Evolutionary conservation across 176 grass and related monocot genomes (phyloP).

Genomic region (Lolium multiflorum): DNA sequence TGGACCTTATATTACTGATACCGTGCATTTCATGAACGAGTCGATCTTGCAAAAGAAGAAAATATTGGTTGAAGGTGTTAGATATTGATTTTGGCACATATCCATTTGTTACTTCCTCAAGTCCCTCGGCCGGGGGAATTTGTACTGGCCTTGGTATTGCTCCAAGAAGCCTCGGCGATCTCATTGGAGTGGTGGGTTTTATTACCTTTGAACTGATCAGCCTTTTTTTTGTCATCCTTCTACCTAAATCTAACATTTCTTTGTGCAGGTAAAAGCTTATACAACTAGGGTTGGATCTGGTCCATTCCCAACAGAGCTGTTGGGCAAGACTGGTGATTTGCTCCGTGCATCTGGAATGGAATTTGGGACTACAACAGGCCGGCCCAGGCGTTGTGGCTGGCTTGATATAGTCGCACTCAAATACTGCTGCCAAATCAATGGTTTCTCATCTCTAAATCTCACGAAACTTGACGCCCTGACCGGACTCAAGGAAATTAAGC

Average conservation of each 20-base stretch:
- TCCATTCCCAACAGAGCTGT: conserved; percentile 35
- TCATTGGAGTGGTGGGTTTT: conserved; percentile 81
- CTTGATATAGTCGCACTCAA: conserved; percentile 51
- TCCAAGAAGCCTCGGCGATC: conserved; percentile 76
- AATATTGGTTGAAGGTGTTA: conserved; percentile 94
- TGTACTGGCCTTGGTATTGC: conserved; percentile 90
- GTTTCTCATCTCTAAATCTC: conserved; percentile 90
- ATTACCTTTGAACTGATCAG: conserved; percentile 30
- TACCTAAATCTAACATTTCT: background rate
- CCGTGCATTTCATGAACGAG: conserved; percentile 78
- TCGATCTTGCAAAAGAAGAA: conserved; percentile 90
- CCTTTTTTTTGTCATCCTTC: background rate
- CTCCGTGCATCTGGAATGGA: conserved; percentile 83
- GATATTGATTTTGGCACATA: conserved; percentile 99
- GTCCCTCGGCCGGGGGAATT: conserved; percentile 74
- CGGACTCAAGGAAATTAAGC: conserved; percentile 73
- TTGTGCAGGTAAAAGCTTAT: conserved; percentile 86
- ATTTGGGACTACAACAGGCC: conserved; percentile 86
- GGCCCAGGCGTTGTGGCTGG: no score
- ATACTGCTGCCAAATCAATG: conserved; percentile 88
- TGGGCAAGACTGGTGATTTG: conserved; percentile 71
- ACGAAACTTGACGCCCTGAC: conserved; percentile 90
- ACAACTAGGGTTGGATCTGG: conserved; percentile 85
- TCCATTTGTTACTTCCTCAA: conserved; percentile 62
- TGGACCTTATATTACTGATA: conserved; percentile 79